Conservation (phyloP, 2,329 filamentous ascomycete genomes). For the Neonectria ditissima region DNA sequence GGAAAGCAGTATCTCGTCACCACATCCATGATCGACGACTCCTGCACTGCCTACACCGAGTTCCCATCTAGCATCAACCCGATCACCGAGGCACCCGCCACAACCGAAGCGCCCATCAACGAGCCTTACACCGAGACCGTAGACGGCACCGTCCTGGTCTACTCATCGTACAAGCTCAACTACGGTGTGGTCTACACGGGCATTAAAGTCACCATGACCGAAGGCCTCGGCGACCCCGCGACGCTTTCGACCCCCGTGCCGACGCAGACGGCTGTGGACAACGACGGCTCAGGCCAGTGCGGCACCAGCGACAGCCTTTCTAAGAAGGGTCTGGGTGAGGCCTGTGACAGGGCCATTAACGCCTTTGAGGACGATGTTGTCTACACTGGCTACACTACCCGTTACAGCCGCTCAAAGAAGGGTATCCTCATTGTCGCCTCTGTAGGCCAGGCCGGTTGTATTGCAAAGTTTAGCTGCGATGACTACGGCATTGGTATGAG, state of each 20-base stretch:
- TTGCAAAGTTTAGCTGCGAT: constrained; percentile 13
- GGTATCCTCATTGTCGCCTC: constrained; percentile 6
- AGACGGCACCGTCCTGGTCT: not conserved
- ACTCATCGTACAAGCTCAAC: not conserved
- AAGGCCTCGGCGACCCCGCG: not conserved
- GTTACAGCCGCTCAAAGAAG: not conserved
- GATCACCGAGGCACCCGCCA: not conserved
- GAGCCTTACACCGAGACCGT: not conserved
- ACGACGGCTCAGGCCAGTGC: constrained; percentile 7
- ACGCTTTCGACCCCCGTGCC: constrained; percentile 11
- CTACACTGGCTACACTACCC: constrained; percentile 9
- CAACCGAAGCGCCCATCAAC: not conserved
- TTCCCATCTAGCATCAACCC: not conserved
- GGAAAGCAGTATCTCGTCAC: constrained; percentile 5
- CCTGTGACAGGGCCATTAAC: constrained; percentile 7
- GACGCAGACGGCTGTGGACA: constrained; percentile 5
- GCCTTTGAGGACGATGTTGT: constrained; percentile 9
- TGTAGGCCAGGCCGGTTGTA: constrained; percentile 11
- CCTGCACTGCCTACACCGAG: constrained; percentile 1
- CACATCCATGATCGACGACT: not conserved
- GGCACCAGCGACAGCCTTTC: constrained; percentile 4
- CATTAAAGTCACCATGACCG: not conserved
- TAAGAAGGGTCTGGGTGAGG: not conserved
- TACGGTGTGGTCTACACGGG: not conserved
- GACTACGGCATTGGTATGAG: constrained; percentile 18